Evolutionary conservation across 2,329 filamentous ascomycete species (phyloP), one percentile per base, ranked within the genome.

Genomic region (Periconia sp.): DNA sequence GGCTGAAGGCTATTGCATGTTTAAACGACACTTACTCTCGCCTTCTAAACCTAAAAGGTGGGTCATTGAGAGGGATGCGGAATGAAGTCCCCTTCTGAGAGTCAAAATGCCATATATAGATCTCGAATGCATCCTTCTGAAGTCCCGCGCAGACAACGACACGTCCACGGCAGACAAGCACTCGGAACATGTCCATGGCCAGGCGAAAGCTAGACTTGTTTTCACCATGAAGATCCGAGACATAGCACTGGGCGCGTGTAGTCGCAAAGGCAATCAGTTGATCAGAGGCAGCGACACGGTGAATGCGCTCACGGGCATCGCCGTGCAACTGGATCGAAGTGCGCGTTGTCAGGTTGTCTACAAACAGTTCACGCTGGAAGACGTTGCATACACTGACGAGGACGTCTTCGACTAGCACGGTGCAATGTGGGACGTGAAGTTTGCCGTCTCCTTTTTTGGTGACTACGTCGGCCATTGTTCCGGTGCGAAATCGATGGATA

Each of bases 31-130:
- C 36, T 21, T 22, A 40, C 37, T 18, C 12, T 9, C n/a, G 8
- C 7, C 12, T 16, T 10, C 22, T 28, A 45, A n/a, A 13, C 13
- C n/a, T 16, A 11, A 35, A 51, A 12, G 38, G 26, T 12, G 25
- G 30, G 23, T 40, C 15, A 7, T 33, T n/a, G 19, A 34, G 36
- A 5, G 33, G 32, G n/a, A 66, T 38, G 0, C 46, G 28, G 23
- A 68, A 59, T 1, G 56, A 57, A 12, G 23, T 55, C 2, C 61
- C 57, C 9, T 36, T 51, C 29, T 50, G 47, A 4, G 48, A 59
- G 24, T 66, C 54, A 16, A 55, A 62, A 23, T 66, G 33, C 64
- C 64, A 68, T 11, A 65, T 48, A 32, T 61, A 68, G 1, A 66
- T 47, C 2, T 46, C 30, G 15, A 39, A 37, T 13, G 41, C 11